These are phyloP conservation scores for Silene coronaria DNA, from an alignment of 179 eudicot species.

Conservation along the genomic window DNA sequence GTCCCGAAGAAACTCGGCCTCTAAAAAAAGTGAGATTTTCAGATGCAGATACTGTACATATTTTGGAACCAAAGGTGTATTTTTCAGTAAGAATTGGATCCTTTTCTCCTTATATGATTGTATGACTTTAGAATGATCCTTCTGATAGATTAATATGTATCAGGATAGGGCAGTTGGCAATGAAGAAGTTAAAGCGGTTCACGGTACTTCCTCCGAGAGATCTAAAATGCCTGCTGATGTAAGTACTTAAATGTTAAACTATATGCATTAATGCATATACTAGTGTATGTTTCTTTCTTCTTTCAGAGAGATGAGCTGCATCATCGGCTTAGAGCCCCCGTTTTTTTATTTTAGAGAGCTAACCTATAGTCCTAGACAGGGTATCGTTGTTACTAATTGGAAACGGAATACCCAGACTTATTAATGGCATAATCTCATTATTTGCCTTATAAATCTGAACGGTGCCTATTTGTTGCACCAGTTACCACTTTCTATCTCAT, in stretches of 20 bases:
- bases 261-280: not conserved
- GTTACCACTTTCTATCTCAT: not conserved
- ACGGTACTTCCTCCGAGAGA: not conserved
- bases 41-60: conserved; percentile 9
- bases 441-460: not conserved
- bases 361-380: not conserved
- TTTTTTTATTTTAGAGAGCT: too few species aligned
- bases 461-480: not conserved
- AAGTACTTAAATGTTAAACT: conserved; percentile 2
- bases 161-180: conserved; percentile 7
- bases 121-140: conserved; percentile 13
- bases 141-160: not conserved
- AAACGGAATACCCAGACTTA: not conserved
- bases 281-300: not conserved
- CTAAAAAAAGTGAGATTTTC: conserved; percentile 24
- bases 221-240: conserved; percentile 14
- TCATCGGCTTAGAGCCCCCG: too few species aligned
- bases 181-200: conserved; percentile 9
- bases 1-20: conserved; percentile 19
- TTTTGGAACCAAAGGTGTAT: conserved; percentile 11
- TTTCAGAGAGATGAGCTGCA: not conserved
- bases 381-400: not conserved
- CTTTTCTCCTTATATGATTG: not conserved
- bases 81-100: conserved; percentile 10
- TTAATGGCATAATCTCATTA: not conserved